phyloP scores from a whole-genome alignment of 202 grass and related monocot species.

The Digitaria exilis region DNA sequence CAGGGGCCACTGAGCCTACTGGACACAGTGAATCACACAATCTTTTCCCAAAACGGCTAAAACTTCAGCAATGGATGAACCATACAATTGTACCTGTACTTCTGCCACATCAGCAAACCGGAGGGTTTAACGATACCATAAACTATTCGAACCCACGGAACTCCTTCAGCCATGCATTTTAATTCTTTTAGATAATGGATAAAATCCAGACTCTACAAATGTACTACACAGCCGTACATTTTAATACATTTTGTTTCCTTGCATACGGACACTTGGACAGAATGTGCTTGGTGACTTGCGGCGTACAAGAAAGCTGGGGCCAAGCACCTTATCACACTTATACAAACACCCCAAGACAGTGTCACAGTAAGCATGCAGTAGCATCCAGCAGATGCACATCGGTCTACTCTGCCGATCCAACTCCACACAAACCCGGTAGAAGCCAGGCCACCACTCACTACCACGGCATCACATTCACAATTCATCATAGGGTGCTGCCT shows the following conservation, averaged over 20 bases:
- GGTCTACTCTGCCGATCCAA: neutral
- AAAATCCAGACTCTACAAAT: too few species aligned
- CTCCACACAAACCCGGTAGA: neutral
- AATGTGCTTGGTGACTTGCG: neutral
- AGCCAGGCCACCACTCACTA: neutral
- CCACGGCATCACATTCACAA: neutral
- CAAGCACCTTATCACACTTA: neutral
- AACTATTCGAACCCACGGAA: neutral
- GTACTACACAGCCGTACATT: neutral
- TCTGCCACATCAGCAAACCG: neutral
- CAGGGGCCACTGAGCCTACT: too few species aligned
- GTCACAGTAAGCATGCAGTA: neutral
- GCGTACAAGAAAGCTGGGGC: neutral
- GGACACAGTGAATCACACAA: too few species aligned
- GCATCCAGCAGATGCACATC: neutral
- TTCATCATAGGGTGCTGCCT: neutral
- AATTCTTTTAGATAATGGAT: too few species aligned
- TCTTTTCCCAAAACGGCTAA: too few species aligned
- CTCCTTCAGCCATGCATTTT: too few species aligned
- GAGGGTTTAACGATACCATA: neutral
- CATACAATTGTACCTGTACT: neutral
- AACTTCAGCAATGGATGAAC: neutral
- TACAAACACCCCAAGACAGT: neutral
- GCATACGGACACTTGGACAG: neutral
- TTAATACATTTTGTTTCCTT: too few species aligned